These are phyloP conservation scores for Chalciporus piperatoides DNA, from an alignment of 1,284 basidiomycete genomes.

Conservation along the genomic window DNA sequence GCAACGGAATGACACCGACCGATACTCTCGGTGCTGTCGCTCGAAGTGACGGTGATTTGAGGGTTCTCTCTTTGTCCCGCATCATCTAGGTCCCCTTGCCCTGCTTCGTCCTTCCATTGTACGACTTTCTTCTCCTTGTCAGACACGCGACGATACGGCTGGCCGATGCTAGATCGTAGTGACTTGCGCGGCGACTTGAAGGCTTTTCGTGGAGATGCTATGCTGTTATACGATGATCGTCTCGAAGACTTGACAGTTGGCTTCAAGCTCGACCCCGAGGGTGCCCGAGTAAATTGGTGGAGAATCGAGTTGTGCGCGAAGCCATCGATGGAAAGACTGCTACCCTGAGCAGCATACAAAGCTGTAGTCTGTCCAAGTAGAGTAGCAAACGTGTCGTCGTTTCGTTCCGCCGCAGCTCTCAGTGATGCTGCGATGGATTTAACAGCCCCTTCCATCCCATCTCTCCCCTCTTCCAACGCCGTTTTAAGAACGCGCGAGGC, in stretches of 20 bases:
- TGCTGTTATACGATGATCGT: conserved; percentile 46
- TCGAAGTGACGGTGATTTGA: conserved; percentile 38
- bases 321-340: conserved; percentile 35
- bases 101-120: conserved; percentile 87
- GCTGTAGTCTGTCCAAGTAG: conserved; percentile 64
- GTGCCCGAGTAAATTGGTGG: conserved; percentile 36
- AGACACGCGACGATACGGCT: conserved; percentile 57
- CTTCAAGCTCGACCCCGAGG: conserved; percentile 49
- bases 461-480: conserved; percentile 42
- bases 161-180: conserved; percentile 58
- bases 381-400: conserved; percentile 61
- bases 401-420: conserved; percentile 57
- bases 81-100: conserved; percentile 79
- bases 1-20: conserved; percentile 38
- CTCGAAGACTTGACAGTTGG: conserved; percentile 39
- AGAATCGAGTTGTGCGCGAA: conserved; percentile 41
- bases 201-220: conserved; percentile 42
- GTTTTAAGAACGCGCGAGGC: conserved; percentile 54
- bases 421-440: conserved; percentile 49
- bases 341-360: conserved; percentile 43
- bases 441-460: conserved; percentile 38
- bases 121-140: conserved; percentile 78
- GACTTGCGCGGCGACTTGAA: conserved; percentile 68
- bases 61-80: conserved; percentile 46
- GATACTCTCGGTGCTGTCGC: conserved; percentile 30